Percentiles rank a stretch among this genome's conserved stretches.
phyloP scores from a whole-genome alignment of 371 early-diverging fungal species.

The Mucor mucedo region DNA sequence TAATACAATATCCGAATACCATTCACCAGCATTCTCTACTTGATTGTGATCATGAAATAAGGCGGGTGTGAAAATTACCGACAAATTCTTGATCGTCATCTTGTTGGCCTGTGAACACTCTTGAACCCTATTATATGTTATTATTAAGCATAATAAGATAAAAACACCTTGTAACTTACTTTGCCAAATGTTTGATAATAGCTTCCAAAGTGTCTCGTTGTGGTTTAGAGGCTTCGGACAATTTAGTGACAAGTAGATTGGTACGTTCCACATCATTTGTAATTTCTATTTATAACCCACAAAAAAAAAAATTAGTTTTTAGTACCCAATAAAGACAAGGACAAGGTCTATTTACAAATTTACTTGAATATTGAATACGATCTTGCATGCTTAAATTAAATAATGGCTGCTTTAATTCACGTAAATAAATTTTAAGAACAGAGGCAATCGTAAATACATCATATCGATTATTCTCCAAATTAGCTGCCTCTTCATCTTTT shows the following conservation, averaged over 20 bases:
- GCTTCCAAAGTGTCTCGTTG: constrained; percentile 56
- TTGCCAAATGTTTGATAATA: constrained; percentile 57
- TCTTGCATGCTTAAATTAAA: constrained; percentile 57
- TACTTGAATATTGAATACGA: constrained; percentile 64
- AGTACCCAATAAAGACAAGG: not conserved
- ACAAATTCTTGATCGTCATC: constrained; percentile 63
- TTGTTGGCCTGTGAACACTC: constrained; percentile 55
- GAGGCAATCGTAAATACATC: constrained; percentile 67
- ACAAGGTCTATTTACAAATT: constrained; percentile 8
- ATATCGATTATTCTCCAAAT: constrained; percentile 41
- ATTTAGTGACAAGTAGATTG: constrained; percentile 35
- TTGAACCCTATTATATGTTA: constrained; percentile 39
- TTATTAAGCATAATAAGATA: not conserved
- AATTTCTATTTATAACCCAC: constrained; percentile 26
- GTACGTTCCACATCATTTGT: constrained; percentile 34
- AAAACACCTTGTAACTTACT: constrained; percentile 37
- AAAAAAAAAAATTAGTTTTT: not conserved
- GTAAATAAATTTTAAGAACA: constrained; percentile 67
- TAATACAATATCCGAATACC: constrained; percentile 47
- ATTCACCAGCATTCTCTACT: constrained; percentile 51
- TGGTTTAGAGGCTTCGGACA: constrained; percentile 44
- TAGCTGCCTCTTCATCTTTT: constrained; percentile 52
- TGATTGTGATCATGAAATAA: constrained; percentile 67
- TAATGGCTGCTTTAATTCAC: constrained; percentile 68
- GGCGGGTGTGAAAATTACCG: constrained; percentile 64